Percentiles rank a stretch among this genome's conserved stretches.
These are phyloP conservation scores for Planoprotostelium fungivorum DNA, from an alignment of 78 protist species.

Conservation along the genomic window DNA sequence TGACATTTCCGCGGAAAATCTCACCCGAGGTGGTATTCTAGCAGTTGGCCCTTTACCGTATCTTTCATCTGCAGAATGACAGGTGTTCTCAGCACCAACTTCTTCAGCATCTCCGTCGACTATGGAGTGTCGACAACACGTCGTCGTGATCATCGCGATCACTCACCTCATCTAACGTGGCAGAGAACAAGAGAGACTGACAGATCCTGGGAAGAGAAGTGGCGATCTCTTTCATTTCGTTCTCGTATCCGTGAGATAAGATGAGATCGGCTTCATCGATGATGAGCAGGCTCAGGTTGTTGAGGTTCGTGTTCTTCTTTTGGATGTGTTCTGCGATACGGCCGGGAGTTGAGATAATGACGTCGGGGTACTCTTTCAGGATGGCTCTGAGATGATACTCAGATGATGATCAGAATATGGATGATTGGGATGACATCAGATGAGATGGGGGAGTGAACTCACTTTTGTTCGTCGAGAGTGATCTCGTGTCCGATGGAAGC, in stretches of 20 bases:
- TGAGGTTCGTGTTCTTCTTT: slow-evolving; percentile 9
- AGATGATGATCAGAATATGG: not conserved
- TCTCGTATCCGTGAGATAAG: slow-evolving; percentile 71
- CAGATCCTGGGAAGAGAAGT: slow-evolving; percentile 27
- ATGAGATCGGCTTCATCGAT: slow-evolving; percentile 89
- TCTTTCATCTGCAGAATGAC: slow-evolving; percentile 20
- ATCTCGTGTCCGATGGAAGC: slow-evolving; percentile 27
- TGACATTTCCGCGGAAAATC: not conserved
- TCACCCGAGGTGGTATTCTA: not conserved
- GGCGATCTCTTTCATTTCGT: slow-evolving; percentile 44
- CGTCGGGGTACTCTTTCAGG: slow-evolving; percentile 47
- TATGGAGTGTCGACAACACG: not conserved
- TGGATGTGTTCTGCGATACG: slow-evolving; percentile 58
- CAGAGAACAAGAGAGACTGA: slow-evolving; percentile 86
- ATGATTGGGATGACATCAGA: not conserved
- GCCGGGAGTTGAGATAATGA: slow-evolving; percentile 72
- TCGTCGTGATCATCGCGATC: not conserved
- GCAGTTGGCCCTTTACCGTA: not conserved
- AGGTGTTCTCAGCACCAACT: slow-evolving; percentile 23
- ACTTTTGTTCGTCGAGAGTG: slow-evolving; percentile 24
- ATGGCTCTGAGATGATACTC: not conserved
- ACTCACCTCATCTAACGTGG: slow-evolving; percentile 52
- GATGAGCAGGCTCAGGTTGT: slow-evolving; percentile 33
- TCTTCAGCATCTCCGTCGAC: slow-evolving; percentile 23
- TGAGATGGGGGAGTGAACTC: not conserved